Evolutionary conservation across 1,284 basidiomycete species (phyloP).

Genomic region (Uromyces viciae-fabae): DNA sequence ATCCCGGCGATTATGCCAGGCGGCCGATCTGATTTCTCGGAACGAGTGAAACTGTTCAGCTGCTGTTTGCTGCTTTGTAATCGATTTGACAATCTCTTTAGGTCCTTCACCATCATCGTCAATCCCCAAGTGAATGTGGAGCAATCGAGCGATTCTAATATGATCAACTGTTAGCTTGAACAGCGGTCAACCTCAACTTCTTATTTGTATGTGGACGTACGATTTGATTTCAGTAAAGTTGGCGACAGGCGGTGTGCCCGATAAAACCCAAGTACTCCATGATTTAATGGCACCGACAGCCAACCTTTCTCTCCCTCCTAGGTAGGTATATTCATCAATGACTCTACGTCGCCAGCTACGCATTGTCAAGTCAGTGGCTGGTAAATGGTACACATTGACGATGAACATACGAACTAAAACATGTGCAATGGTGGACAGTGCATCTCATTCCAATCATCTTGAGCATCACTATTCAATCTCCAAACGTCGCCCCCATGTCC

Average conservation of each 20-base stretch:
- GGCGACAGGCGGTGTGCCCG: slow-evolving; percentile 86
- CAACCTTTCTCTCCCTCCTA: slow-evolving; percentile 73
- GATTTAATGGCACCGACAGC: slow-evolving; percentile 74
- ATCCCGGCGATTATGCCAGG: slow-evolving; percentile 86
- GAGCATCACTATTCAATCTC: slow-evolving; percentile 63
- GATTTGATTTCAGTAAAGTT: slow-evolving; percentile 87
- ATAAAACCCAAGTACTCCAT: slow-evolving; percentile 86
- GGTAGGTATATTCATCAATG: slow-evolving; percentile 92
- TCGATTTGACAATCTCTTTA: slow-evolving; percentile 70
- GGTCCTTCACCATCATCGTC: slow-evolving; percentile 81
- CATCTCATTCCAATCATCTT: slow-evolving; percentile 73
- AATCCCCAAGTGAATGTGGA: slow-evolving; percentile 79
- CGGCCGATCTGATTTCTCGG: slow-evolving; percentile 82
- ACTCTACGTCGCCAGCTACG: slow-evolving; percentile 71
- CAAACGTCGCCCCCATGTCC: slow-evolving; percentile 65
- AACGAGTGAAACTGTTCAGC: slow-evolving; percentile 94
- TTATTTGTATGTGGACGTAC: slow-evolving; percentile 47
- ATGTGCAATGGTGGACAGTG: slow-evolving; percentile 78
- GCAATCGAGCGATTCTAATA: slow-evolving; percentile 69
- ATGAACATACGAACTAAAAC: slow-evolving; percentile 59
- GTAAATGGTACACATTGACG: neutral
- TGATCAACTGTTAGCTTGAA: neutral
- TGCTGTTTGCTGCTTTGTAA: slow-evolving; percentile 76
- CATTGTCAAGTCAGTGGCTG: slow-evolving; percentile 18
- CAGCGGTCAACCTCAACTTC: too few relatives aligned